phyloP scores from a whole-genome alignment of 495 filamentous ascomycete species.

The Penicillium atrosanguineum region DNA sequence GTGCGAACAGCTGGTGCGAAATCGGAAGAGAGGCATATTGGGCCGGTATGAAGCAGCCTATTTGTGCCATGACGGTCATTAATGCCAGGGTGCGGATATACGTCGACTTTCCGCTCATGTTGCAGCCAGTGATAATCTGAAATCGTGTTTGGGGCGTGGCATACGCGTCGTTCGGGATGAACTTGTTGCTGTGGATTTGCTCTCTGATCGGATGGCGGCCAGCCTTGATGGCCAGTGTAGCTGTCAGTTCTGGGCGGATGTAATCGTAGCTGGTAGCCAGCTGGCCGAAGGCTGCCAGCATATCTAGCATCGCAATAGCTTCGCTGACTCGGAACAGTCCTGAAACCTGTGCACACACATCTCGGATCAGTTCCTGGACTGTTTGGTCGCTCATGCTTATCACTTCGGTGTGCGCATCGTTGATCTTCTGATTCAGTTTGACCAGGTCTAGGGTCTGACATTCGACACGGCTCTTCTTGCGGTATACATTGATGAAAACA shows the following conservation, averaged over 20 bases:
- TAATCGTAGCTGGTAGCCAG: slow-evolving; percentile 77
- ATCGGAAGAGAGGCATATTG: slow-evolving; percentile 79
- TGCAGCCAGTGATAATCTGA: slow-evolving; percentile 93
- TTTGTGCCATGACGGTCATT: slow-evolving; percentile 86
- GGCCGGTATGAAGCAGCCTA: slow-evolving; percentile 89
- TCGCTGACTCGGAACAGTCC: slow-evolving; percentile 77
- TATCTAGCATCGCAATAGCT: slow-evolving; percentile 85
- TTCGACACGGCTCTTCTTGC: slow-evolving; percentile 70
- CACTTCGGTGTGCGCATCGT: slow-evolving; percentile 78
- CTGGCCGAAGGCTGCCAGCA: slow-evolving; percentile 82
- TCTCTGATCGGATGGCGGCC: slow-evolving; percentile 85
- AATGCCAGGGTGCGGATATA: slow-evolving; percentile 87
- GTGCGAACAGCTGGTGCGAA: slow-evolving; percentile 78
- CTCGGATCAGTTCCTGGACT: slow-evolving; percentile 65
- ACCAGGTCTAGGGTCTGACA: slow-evolving; percentile 83
- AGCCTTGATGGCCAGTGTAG: slow-evolving; percentile 73
- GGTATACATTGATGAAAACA: slow-evolving; percentile 73
- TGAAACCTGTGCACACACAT: slow-evolving; percentile 64
- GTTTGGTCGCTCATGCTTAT: slow-evolving; percentile 68
- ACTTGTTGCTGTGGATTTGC: slow-evolving; percentile 62
- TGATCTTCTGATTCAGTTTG: slow-evolving; percentile 71
- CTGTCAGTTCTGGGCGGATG: slow-evolving; percentile 70
- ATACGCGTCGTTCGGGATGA: slow-evolving; percentile 87
- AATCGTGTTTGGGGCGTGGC: slow-evolving; percentile 74
- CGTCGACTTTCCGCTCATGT: slow-evolving; percentile 98